A percentile compares a stretch with the other conserved stretches of the same genome.
phyloP scores from a whole-genome alignment of 257 asterid species.

The Parsonsia alboflavescens region DNA sequence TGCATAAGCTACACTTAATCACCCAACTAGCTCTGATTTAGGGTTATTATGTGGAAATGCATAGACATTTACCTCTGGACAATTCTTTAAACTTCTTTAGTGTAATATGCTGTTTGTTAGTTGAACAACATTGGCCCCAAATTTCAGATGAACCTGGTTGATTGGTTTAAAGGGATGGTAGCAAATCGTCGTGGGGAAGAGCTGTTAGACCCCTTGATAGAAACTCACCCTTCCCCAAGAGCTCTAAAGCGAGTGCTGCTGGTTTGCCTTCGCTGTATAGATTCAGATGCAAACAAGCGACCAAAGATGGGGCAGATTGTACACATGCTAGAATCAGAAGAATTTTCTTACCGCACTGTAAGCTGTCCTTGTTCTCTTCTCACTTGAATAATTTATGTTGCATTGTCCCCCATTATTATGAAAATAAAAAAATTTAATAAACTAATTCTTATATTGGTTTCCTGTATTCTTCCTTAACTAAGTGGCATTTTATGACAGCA shows the following conservation, averaged over 20 bases:
- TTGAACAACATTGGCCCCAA: background rate
- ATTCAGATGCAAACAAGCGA: constrained; percentile 80
- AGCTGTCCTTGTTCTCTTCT: constrained; percentile 15
- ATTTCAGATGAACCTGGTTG: constrained; percentile 91
- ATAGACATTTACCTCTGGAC: background rate
- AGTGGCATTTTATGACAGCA: background rate
- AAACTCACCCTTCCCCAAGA: constrained; percentile 70
- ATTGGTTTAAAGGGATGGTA: constrained; percentile 97
- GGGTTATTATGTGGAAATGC: background rate
- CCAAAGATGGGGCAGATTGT: constrained; percentile 98
- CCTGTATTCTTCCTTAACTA: background rate
- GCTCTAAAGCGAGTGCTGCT: constrained; percentile 68
- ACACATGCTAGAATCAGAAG: constrained; percentile 98
- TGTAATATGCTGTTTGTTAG: background rate
- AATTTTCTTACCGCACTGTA: constrained; percentile 71
- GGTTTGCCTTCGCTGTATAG: constrained; percentile 87
- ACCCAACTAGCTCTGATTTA: background rate
- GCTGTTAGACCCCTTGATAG: constrained; percentile 66
- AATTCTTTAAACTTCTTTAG: background rate
- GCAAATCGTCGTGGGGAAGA: constrained; percentile 78
- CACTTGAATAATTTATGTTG: background rate
- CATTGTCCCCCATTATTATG: background rate
- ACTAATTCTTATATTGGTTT: background rate
- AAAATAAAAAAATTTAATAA: background rate
- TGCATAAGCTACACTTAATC: background rate